These are phyloP conservation scores for Oropetium thomaeum DNA, from an alignment of 176 grass and related monocot species.

Conservation along the genomic window DNA sequence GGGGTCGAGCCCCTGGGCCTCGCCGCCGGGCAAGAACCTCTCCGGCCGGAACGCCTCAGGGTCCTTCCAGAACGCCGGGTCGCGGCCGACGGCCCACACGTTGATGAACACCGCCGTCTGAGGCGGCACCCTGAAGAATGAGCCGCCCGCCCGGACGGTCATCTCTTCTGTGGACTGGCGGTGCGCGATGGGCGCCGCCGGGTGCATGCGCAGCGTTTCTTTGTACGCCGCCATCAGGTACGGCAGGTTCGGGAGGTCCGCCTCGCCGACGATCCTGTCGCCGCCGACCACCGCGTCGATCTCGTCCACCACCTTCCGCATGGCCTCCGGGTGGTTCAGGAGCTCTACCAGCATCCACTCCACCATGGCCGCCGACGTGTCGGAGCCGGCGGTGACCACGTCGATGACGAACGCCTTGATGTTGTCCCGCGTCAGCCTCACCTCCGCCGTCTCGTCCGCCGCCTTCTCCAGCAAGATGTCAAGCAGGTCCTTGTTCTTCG, in stretches of 20 bases:
- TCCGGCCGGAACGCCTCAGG: constrained; percentile 65
- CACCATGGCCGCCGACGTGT: constrained; percentile 56
- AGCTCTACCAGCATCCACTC: constrained; percentile 83
- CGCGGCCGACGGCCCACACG: constrained; percentile 54
- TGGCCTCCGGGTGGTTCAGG: constrained; percentile 48
- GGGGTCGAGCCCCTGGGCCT: constrained; percentile 14
- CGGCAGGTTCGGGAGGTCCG: constrained; percentile 55
- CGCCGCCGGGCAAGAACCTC: constrained; percentile 45
- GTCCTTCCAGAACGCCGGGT: constrained; percentile 48
- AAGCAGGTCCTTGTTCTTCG: constrained; percentile 48
- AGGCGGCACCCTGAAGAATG: constrained; percentile 33
- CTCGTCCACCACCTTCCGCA: constrained; percentile 42
- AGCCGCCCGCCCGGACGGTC: constrained; percentile 16
- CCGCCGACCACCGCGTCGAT: constrained; percentile 54
- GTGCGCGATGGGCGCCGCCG: constrained; percentile 40
- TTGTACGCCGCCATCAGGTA: constrained; percentile 70
- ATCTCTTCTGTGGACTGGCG: constrained; percentile 41
- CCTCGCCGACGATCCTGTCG: constrained; percentile 46
- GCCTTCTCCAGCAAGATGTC: constrained; percentile 69
- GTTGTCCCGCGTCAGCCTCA: constrained; percentile 59
- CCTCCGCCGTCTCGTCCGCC: constrained; percentile 43
- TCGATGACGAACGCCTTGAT: constrained; percentile 81
- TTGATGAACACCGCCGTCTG: constrained; percentile 64
- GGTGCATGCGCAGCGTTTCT: constrained; percentile 64
- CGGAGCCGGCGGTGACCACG: constrained; percentile 43